These are phyloP conservation scores for Licmophora abbreviata DNA, from an alignment of 108 stramenopile species.

Conservation along the genomic window DNA sequence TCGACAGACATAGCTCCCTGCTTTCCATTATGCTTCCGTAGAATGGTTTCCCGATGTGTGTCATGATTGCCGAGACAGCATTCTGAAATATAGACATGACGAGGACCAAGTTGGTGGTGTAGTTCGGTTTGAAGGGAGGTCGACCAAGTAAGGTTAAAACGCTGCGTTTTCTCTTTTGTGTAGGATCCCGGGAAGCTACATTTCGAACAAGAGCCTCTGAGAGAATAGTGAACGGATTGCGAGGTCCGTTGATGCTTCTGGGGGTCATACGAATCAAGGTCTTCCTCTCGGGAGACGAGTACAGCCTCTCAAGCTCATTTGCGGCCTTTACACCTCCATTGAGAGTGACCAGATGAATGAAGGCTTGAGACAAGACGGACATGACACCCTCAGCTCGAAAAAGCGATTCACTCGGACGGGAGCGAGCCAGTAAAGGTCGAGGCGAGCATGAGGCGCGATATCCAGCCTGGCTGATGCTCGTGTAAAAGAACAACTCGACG, in stretches of 20 bases:
- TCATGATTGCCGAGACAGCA: constrained; percentile 37
- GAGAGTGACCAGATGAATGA: constrained; percentile 35
- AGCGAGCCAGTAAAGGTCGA: constrained; percentile 28
- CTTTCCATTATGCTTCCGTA: constrained; percentile 39
- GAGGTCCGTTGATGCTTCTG: background rate
- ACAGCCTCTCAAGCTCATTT: constrained; percentile 17
- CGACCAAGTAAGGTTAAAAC: constrained; percentile 25
- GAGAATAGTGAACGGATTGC: background rate
- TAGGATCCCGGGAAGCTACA: background rate
- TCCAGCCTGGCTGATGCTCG: constrained; percentile 18
- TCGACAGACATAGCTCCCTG: constrained; percentile 8
- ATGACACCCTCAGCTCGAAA: constrained; percentile 29
- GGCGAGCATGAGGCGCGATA: constrained; percentile 36
- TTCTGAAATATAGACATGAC: constrained; percentile 52
- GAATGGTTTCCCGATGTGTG: constrained; percentile 48
- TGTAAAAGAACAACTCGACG: constrained; percentile 26
- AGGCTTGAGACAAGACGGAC: constrained; percentile 29
- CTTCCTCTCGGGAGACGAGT: background rate
- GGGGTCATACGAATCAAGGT: background rate
- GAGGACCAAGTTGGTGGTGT: constrained; percentile 53
- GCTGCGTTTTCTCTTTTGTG: constrained; percentile 3
- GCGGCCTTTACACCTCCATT: constrained; percentile 26
- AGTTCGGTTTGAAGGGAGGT: constrained; percentile 50
- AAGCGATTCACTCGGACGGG: constrained; percentile 34
- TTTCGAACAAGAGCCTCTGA: constrained; percentile 1